These are phyloP conservation scores for Chaetomium strumarium DNA, from an alignment of 2,329 filamentous ascomycete genomes.

Conservation along the genomic window DNA sequence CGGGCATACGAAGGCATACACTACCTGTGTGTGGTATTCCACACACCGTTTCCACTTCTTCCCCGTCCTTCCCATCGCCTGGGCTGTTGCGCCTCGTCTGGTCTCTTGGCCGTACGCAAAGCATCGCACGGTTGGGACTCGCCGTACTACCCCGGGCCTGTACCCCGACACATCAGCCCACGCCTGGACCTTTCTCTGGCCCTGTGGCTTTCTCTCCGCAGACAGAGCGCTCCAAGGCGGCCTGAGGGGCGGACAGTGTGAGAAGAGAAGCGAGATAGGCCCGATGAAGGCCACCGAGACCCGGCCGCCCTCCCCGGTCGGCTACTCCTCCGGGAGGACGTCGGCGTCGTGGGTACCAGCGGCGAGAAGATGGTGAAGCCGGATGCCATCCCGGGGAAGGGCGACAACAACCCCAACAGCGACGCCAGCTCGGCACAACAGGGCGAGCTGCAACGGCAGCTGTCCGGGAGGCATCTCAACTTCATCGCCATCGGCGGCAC, in stretches of 20 bases:
- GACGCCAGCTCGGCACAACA: conserved; percentile 15
- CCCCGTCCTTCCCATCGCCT: not conserved
- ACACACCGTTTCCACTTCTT: conserved; percentile 4
- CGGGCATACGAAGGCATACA: not conserved
- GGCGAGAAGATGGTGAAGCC: conserved; percentile 7
- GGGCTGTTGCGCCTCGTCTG: not conserved
- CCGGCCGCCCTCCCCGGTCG: conserved; percentile 3
- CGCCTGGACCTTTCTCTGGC: too few relatives aligned
- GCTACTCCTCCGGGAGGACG: conserved; percentile 9
- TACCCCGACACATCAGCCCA: not conserved
- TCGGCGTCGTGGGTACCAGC: not conserved
- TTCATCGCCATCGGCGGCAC: conserved; percentile 54
- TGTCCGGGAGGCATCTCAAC: conserved; percentile 38
- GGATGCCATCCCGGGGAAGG: not conserved
- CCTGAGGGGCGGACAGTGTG: not conserved
- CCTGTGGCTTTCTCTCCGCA: not conserved
- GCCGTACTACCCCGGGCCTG: not conserved
- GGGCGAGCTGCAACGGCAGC: conserved; percentile 21
- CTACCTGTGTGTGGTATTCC: not conserved
- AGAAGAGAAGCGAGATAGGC: not conserved
- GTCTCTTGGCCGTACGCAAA: not conserved
- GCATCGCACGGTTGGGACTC: not conserved
- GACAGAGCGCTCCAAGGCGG: not conserved
- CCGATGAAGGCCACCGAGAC: conserved; percentile 8
- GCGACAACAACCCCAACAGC: not conserved